Percentiles rank a stretch among this genome's conserved stretches.
Conservation (phyloP, 495 filamentous ascomycete species). For the Penicillium bovifimosum region DNA sequence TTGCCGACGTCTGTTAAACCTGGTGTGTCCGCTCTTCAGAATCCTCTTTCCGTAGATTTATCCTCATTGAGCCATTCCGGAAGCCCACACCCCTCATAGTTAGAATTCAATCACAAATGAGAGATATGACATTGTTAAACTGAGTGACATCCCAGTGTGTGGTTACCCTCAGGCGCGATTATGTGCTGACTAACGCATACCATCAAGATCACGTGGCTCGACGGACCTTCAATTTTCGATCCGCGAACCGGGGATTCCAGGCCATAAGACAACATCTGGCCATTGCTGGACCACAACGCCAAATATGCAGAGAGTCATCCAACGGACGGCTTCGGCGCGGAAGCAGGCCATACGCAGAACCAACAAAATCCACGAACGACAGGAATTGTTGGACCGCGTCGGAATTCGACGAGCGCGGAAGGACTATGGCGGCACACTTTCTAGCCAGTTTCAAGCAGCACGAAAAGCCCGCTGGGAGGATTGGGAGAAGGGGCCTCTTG, state of each 20-base stretch:
- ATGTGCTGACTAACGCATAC: constrained; percentile 1
- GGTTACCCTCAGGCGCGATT: too few relatives aligned
- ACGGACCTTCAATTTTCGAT: constrained; percentile 36
- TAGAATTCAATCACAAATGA: too few relatives aligned
- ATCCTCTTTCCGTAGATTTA: too few relatives aligned
- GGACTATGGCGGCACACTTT: constrained; percentile 30
- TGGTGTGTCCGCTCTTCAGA: too few relatives aligned
- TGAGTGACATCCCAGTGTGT: too few relatives aligned
- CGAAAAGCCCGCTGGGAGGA: constrained; percentile 53
- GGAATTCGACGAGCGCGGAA: constrained; percentile 28
- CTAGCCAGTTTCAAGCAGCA: constrained; percentile 28
- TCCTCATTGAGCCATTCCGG: too few relatives aligned
- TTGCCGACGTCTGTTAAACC: too few relatives aligned
- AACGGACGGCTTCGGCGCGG: constrained; percentile 60
- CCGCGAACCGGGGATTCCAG: constrained; percentile 11
- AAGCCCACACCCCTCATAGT: too few relatives aligned
- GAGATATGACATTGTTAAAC: too few relatives aligned
- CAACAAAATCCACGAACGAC: constrained; percentile 39
- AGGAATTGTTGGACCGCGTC: constrained; percentile 29
- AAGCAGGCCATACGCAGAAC: constrained; percentile 50
- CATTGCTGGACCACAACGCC: constrained; percentile 27
- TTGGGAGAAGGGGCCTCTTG: constrained; percentile 68
- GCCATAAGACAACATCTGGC: constrained; percentile 24
- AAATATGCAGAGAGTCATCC: constrained; percentile 71
- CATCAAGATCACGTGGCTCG: constrained; percentile 16